Base-by-base conservation (phyloP, 1,139 yeast species). In the Lodderomyces orthopsilosis region DNA sequence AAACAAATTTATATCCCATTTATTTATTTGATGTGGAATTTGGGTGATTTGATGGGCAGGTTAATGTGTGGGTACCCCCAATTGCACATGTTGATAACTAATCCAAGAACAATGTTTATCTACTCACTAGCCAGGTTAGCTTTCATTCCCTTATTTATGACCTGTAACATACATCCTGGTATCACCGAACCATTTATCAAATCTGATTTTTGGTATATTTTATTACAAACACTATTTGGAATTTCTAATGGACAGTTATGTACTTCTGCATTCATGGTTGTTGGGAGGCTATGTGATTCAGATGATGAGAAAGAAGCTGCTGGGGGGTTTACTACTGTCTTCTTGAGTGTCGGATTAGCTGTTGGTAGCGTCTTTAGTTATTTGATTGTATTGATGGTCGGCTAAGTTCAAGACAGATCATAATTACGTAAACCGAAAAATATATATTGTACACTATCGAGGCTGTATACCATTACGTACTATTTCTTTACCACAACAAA, bases 241-340 rank as follows among this genome's bases (percentile, higher is more conserved):
- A 56, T 88, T 39, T 79, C 95, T 6, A 90, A 88, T 57, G 98
- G 98, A 4, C 95, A 90, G 54, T 70, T 87, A 33, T 76, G 87
- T 43, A 84, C 95, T 5, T 78, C 90, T 19, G 77, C 90, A 45
- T 86, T 91, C 63, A 89, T 91, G 91, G 74, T 75, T 35, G 87
- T 91, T 6, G 85, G 91, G 0, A 71, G 72, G 15, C 70, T 72
- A 43, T 70, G 84, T 47, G 75, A 73, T 27, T 70, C 70, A 12
- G 86, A 79, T 37, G 76, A 76, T 17, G 94, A 88, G 57, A 83
- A 82, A 60, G 90, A 87, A 51, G 96, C 96, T 0, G 96, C 98
- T 1, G 96, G 97, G 33, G 97, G 96, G 3, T 86, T 90, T 60
- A 85, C 95, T 45, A 81, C 89, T 1, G 79, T 89, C 14, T 80